A percentile compares a stretch with the other conserved stretches of the same genome.
Conservation (phyloP, 177 flowering plant genomes). For the Telopea speciosissima region DNA sequence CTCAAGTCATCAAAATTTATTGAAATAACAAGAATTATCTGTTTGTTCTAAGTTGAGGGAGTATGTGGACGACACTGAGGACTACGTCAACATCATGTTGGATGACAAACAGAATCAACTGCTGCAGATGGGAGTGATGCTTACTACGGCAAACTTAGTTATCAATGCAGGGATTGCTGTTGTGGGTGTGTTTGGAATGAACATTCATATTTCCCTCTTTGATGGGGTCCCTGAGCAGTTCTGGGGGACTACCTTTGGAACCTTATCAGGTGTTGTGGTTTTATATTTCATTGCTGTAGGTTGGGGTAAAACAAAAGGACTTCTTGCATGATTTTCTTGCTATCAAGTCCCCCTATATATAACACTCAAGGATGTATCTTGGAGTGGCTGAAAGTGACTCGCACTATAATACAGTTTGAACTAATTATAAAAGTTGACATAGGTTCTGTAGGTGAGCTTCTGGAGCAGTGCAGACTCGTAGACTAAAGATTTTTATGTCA, state of each 20-base stretch:
- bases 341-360: neutral
- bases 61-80: constrained; percentile 4
- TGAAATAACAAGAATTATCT: too few species aligned
- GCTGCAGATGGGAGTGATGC: constrained; percentile 5
- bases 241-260: constrained; percentile 4
- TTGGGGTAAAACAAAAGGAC: neutral
- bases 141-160: constrained; percentile 1
- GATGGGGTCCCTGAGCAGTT: neutral
- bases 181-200: constrained; percentile 5
- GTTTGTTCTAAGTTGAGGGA: neutral
- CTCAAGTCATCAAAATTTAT: too few species aligned
- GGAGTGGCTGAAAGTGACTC: too few species aligned
- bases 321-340: neutral
- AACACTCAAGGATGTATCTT: too few species aligned
- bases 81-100: constrained; percentile 1
- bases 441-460: too few species aligned
- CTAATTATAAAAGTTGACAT: too few species aligned
- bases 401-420: too few species aligned
- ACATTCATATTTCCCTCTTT: neutral
- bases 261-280: neutral
- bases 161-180: neutral
- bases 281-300: neutral
- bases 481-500: too few species aligned
- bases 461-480: too few species aligned
- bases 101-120: constrained; percentile 4